A percentile compares a stretch with the other conserved stretches of the same genome.
phyloP scores from a whole-genome alignment of 345 rosid genomes.

The Anacardium occidentale region DNA sequence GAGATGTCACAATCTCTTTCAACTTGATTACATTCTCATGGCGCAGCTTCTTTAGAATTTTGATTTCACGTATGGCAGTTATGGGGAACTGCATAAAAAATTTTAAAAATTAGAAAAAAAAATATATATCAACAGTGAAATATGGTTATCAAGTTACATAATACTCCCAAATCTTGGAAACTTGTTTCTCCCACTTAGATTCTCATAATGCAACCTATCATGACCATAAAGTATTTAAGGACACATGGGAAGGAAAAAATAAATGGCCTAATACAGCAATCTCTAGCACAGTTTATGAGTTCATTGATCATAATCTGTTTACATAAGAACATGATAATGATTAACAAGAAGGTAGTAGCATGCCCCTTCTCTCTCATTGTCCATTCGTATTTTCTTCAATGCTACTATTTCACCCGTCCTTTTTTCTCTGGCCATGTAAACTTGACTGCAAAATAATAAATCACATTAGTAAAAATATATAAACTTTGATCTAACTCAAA shows the following conservation, averaged over 20 bases:
- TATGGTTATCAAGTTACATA: background rate
- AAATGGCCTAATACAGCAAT: background rate
- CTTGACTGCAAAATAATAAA: conserved; percentile 63
- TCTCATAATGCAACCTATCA: background rate
- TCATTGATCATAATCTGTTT: background rate
- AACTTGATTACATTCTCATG: conserved; percentile 69
- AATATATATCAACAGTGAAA: background rate
- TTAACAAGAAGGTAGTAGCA: conserved; percentile 14
- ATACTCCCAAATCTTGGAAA: background rate
- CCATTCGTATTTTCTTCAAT: conserved; percentile 93
- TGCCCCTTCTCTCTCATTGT: conserved; percentile 97
- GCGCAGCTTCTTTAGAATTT: conserved; percentile 71
- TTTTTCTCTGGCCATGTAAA: conserved; percentile 86
- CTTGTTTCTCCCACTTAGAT: background rate
- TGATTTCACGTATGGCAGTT: conserved; percentile 80
- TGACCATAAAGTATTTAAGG: background rate
- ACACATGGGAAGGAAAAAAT: background rate
- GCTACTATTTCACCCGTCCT: conserved; percentile 91
- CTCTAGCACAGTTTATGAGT: background rate
- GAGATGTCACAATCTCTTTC: conserved; percentile 77
- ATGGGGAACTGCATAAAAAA: conserved; percentile 55
- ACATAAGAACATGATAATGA: background rate
- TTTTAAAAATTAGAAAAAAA: background rate
- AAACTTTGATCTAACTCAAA: no score
- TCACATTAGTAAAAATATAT: background rate